A percentile compares a stretch with the other conserved stretches of the same genome.
Evolutionary conservation across 2,329 filamentous ascomycete genomes (phyloP).

Genomic region (Chaetomiaceae sp.): DNA sequence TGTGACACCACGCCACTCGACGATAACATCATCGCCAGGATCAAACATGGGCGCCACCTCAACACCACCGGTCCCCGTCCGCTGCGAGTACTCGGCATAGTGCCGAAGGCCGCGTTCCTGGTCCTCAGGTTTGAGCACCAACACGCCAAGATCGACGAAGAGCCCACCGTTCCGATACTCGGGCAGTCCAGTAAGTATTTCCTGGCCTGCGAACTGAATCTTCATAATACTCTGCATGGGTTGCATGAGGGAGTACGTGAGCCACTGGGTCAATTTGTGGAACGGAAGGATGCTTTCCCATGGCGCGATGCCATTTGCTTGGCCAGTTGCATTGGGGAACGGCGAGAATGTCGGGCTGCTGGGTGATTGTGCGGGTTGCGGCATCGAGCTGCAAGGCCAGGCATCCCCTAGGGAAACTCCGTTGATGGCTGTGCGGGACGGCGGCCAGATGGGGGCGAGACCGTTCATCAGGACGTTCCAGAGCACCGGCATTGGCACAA

Average conservation of each 20-base stretch:
- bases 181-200: constrained; percentile 62
- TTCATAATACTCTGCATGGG: constrained; percentile 52
- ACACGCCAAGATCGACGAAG: constrained; percentile 56
- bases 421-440: constrained; percentile 79
- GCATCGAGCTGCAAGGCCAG: constrained; percentile 85
- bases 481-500: constrained; percentile 79
- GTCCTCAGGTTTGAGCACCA: constrained; percentile 47
- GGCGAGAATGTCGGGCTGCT: constrained; percentile 49
- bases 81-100: constrained; percentile 62
- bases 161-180: constrained; percentile 71
- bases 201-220: constrained; percentile 47
- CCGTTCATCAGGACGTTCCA: constrained; percentile 91
- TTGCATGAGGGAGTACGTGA: constrained; percentile 68
- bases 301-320: constrained; percentile 45
- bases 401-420: constrained; percentile 86
- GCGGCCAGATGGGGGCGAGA: constrained; percentile 81
- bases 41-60: constrained; percentile 57
- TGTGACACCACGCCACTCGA: constrained; percentile 63
- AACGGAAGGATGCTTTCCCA: constrained; percentile 70
- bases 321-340: constrained; percentile 39
- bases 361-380: constrained; percentile 42
- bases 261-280: constrained; percentile 93
- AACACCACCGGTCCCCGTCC: constrained; percentile 60
- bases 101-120: constrained; percentile 41
- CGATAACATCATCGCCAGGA: constrained; percentile 56